Conservation (phyloP, 352 stramenopile species). For the Ochromonadaceae sp. region DNA sequence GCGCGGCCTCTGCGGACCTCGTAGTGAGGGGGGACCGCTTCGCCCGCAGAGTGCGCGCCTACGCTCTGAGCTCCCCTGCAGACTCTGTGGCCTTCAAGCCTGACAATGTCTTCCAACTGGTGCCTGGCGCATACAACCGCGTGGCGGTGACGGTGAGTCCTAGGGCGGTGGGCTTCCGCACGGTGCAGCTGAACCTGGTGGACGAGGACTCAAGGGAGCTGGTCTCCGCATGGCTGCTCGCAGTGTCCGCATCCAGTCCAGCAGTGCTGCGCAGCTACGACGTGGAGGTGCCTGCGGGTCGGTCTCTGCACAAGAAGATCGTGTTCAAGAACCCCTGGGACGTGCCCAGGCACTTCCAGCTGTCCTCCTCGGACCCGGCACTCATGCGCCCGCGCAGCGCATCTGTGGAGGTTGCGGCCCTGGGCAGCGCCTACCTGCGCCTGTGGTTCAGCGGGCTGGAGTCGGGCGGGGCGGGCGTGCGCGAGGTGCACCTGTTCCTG, state of each 20-base stretch:
- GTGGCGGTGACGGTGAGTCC: conserved; percentile 31
- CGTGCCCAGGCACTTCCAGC: conserved; percentile 49
- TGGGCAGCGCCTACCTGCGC: conserved; percentile 32
- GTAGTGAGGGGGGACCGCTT: conserved; percentile 61
- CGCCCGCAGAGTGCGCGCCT: conserved; percentile 38
- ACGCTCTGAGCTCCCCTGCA: conserved; percentile 30
- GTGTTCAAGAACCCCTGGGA: conserved; percentile 79
- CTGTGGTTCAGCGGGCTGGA: conserved; percentile 33
- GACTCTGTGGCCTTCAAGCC: conserved; percentile 51
- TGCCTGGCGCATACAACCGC: conserved; percentile 69
- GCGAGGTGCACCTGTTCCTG: conserved; percentile 68
- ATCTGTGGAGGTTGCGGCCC: conserved; percentile 21
- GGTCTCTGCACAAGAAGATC: conserved; percentile 69
- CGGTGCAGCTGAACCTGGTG: conserved; percentile 60
- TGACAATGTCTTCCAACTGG: conserved; percentile 55
- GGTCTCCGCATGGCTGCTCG: conserved; percentile 64
- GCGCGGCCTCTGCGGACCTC: conserved; percentile 51
- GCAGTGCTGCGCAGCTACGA: conserved; percentile 78
- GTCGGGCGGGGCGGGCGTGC: conserved; percentile 31
- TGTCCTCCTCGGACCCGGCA: conserved; percentile 53
- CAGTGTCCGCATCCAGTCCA: conserved; percentile 48
- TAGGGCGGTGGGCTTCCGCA: background rate
- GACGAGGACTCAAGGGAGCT: conserved; percentile 70
- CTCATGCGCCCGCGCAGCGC: conserved; percentile 51
- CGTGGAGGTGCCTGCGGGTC: conserved; percentile 43